Conservation (phyloP, 805 yeast genomes). For the Metschnikowia santaceciliae region DNA sequence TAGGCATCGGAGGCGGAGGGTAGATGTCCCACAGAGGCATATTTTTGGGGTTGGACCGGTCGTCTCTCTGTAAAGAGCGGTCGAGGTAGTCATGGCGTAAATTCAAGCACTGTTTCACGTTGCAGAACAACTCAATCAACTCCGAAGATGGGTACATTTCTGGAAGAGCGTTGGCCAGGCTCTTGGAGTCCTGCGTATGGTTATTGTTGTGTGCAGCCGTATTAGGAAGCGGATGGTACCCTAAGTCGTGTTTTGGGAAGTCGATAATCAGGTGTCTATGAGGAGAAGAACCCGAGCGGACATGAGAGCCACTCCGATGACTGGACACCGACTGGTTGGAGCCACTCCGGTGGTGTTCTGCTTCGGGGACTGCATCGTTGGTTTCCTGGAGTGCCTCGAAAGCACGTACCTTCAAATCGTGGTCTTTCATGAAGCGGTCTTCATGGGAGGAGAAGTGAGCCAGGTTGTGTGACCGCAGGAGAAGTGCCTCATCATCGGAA, state of each 20-base stretch:
- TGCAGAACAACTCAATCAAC: constrained; percentile 56
- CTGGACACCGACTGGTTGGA: not conserved
- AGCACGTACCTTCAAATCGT: constrained; percentile 63
- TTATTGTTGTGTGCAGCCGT: constrained; percentile 18
- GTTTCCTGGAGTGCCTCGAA: constrained; percentile 41
- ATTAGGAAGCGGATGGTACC: constrained; percentile 20
- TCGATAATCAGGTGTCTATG: constrained; percentile 39
- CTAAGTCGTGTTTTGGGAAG: constrained; percentile 23
- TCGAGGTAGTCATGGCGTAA: constrained; percentile 73
- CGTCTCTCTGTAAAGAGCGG: constrained; percentile 62
- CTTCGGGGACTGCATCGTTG: constrained; percentile 15
- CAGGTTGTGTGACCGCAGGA: constrained; percentile 33
- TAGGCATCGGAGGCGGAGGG: constrained; percentile 93
- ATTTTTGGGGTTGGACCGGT: constrained; percentile 83
- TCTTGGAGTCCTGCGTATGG: constrained; percentile 13
- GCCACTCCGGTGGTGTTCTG: constrained; percentile 30
- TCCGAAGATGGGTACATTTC: constrained; percentile 66
- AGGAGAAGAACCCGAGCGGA: constrained; percentile 17
- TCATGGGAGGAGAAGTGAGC: constrained; percentile 65
- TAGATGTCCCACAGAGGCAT: constrained; percentile 67
- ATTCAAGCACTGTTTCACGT: constrained; percentile 63
- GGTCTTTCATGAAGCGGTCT: constrained; percentile 59
- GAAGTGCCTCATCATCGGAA: constrained; percentile 23
- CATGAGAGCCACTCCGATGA: no score
- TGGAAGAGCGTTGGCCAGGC: constrained; percentile 25